A percentile compares a stretch with the other conserved stretches of the same genome.
Conservation (phyloP, 192 early-diverging fungal genomes). For the Podila horticola region DNA sequence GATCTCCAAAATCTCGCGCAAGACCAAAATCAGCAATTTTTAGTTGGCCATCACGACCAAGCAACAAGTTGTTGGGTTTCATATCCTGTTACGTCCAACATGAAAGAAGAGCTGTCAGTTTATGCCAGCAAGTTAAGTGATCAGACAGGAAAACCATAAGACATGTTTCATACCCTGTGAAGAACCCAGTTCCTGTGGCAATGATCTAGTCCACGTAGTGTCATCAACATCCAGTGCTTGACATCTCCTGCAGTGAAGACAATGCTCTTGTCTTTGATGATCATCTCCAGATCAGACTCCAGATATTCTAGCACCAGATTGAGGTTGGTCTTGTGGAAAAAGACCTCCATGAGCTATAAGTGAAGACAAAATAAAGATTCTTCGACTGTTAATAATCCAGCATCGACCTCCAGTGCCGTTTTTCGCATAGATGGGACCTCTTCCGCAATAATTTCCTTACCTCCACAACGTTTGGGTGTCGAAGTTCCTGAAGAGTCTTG, state of each 20-base stretch:
- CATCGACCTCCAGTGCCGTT: background rate
- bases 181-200: slow-evolving; percentile 92
- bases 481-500: slow-evolving; percentile 91
- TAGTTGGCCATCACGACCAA: slow-evolving; percentile 86
- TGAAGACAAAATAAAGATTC: background rate
- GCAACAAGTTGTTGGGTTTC: slow-evolving; percentile 88
- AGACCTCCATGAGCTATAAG: slow-evolving; percentile 88
- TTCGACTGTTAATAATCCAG: background rate
- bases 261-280: slow-evolving; percentile 94
- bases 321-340: slow-evolving; percentile 89
- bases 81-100: slow-evolving; percentile 68
- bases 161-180: slow-evolving; percentile 72
- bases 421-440: no score
- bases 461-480: slow-evolving; percentile 93
- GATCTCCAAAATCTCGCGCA: slow-evolving; percentile 94
- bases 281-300: slow-evolving; percentile 93
- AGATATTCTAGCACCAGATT: slow-evolving; percentile 96
- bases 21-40: slow-evolving; percentile 99
- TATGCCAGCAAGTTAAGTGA: background rate
- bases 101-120: background rate
- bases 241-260: slow-evolving; percentile 92
- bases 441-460: slow-evolving; percentile 37
- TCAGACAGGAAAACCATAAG: background rate
- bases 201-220: slow-evolving; percentile 89
- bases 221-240: slow-evolving; percentile 99